These are phyloP conservation scores for Tetrapisispora fleetii DNA, from an alignment of 805 yeast genomes.

Conservation along the genomic window DNA sequence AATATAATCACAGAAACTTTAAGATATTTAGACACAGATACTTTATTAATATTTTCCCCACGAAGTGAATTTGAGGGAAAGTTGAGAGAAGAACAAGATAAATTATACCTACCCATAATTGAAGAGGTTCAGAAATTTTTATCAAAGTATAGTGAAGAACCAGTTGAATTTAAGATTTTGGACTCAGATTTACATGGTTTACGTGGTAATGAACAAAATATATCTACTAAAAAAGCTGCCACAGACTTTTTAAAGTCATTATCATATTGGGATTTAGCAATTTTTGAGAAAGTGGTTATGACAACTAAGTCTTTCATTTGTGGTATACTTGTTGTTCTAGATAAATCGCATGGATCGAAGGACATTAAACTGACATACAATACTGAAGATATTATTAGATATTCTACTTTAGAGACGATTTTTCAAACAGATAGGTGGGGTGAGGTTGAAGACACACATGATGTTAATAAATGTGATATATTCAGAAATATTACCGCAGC, in stretches of 20 bases:
- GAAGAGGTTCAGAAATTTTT: slow-evolving; percentile 53
- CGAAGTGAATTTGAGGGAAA: slow-evolving; percentile 70
- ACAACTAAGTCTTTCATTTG: slow-evolving; percentile 79
- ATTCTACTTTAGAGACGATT: slow-evolving; percentile 72
- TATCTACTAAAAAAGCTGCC: slow-evolving; percentile 51
- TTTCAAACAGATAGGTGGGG: slow-evolving; percentile 92
- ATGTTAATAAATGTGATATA: slow-evolving; percentile 88
- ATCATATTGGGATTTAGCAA: slow-evolving; percentile 69
- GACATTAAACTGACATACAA: slow-evolving; percentile 28
- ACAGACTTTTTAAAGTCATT: slow-evolving; percentile 52
- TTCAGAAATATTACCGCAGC: slow-evolving; percentile 76
- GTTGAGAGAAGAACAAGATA: slow-evolving; percentile 71
- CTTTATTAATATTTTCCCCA: slow-evolving; percentile 81
- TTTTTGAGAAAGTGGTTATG: slow-evolving; percentile 82
- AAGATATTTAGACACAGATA: slow-evolving; percentile 89
- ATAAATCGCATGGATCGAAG: slow-evolving; percentile 15
- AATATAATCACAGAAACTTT: slow-evolving; percentile 52
- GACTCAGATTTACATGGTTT: slow-evolving; percentile 80
- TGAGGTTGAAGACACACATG: slow-evolving; percentile 97
- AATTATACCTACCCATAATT: slow-evolving; percentile 66
- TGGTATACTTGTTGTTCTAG: slow-evolving; percentile 60
- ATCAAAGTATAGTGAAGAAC: slow-evolving; percentile 19
- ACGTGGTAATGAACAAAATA: slow-evolving; percentile 66
- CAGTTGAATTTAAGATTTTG: slow-evolving; percentile 42
- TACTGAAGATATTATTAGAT: slow-evolving; percentile 62